Base-by-base conservation (phyloP, 2,329 filamentous ascomycete genomes). In the Decorospora gaudefroyi region DNA sequence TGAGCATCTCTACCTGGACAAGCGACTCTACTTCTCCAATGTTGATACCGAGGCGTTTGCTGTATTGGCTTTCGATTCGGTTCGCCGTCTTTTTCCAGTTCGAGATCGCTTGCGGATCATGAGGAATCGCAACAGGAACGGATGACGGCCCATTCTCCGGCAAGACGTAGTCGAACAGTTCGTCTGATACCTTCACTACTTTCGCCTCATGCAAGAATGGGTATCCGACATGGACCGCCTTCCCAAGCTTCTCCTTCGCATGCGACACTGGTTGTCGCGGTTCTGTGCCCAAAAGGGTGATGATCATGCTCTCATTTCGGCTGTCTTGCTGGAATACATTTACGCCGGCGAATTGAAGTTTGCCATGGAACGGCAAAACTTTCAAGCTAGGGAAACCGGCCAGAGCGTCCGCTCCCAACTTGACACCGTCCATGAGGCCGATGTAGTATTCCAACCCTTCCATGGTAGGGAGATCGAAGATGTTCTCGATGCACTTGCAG, bases 271-370 rank as follows among this genome's bases (percentile, higher is more conserved):
- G 87, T 33, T 86, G 84, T 23, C 86, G 84, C 45, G 75, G 73
- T 52, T 91, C 89, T 0, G 88, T 82, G 25, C 89, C 86, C 21
- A 85, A 78, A 35, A 99, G 76, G 2, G 89, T 96, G 43, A 97
- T 81, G 16, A 97, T 83, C 84, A 97, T 91, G 70, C 92, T 99
- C 70, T 96, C 91, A 64, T 97, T 97, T 35, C 90, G 86, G 67
- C 91, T 96, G 58, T 97, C 93, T 59, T 92, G 85, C 66, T 96
- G 90, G 75, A 99, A 99, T 22, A 99, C 90, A 52, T 86, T 93
- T 49, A 99, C 88, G 2, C 90, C 90, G 56, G 95, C 88, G 69
- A 90, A 95, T 6, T 85, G 88, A 33, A 97, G 77, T 43, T 83
- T 80, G 2, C 89, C 93, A 48, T 84, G 85, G 68, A 93, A 91